Evolutionary conservation across 768 basidiomycete species (phyloP).

Genomic region (Pulveroboletus sp.): DNA sequence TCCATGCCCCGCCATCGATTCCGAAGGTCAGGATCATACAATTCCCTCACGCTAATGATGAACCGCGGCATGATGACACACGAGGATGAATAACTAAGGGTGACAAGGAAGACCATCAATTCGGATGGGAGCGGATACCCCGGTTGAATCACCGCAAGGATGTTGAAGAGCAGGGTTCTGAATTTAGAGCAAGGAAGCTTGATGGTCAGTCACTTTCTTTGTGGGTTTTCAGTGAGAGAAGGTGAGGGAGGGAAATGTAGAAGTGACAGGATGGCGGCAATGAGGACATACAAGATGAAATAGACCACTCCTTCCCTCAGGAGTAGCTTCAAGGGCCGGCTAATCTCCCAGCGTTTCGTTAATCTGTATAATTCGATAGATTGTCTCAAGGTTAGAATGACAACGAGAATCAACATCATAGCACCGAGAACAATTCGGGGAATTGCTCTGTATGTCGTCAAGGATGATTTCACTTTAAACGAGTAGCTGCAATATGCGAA

Average conservation of each 20-base stretch:
- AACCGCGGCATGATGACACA: conserved; percentile 12
- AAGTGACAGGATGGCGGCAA: background rate
- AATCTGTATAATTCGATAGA: conserved; percentile 1
- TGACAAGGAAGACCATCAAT: background rate
- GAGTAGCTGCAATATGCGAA: too few relatives aligned
- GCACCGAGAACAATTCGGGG: background rate
- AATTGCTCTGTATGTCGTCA: background rate
- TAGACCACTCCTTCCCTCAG: conserved; percentile 10
- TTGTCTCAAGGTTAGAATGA: background rate
- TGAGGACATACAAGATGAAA: conserved; percentile 11
- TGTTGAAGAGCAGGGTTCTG: conserved; percentile 7
- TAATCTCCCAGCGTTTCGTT: conserved; percentile 8
- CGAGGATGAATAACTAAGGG: background rate
- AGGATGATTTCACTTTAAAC: background rate
- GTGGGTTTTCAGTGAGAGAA: too few relatives aligned
- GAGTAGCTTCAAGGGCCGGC: conserved; percentile 3
- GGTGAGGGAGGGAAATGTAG: background rate
- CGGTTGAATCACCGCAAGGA: background rate
- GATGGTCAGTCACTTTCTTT: background rate
- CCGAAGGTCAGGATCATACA: background rate
- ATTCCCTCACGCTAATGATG: conserved; percentile 11
- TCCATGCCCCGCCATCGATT: conserved; percentile 4
- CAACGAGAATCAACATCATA: background rate
- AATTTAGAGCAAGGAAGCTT: background rate
- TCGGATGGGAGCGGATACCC: background rate